These are phyloP conservation scores for Aegilops bicornis DNA, from an alignment of 176 grass and related monocot species.

Conservation along the genomic window DNA sequence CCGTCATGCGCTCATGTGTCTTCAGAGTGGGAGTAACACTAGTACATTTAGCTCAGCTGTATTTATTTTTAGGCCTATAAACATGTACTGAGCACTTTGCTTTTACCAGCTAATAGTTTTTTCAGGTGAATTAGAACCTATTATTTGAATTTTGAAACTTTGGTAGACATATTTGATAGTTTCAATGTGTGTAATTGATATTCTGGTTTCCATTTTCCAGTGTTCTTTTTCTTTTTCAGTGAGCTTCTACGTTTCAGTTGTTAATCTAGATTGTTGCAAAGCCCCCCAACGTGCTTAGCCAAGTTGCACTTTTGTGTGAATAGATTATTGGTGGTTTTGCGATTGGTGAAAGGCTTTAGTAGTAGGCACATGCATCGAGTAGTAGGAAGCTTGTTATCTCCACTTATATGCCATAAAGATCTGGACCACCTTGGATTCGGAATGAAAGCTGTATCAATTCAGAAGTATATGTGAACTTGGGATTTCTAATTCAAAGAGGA, in stretches of 20 bases:
- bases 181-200: neutral
- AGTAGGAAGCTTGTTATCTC: neutral
- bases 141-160: neutral
- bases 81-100: neutral
- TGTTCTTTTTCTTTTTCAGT: neutral
- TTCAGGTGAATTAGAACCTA: neutral
- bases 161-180: neutral
- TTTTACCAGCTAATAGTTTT: neutral
- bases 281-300: neutral
- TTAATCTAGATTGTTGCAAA: neutral
- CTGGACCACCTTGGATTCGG: neutral
- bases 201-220: neutral
- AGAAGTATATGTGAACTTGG: neutral
- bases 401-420: neutral
- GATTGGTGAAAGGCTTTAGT: neutral
- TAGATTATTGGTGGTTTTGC: neutral
- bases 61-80: neutral
- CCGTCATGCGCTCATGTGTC: neutral
- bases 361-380: neutral
- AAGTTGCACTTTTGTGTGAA: neutral
- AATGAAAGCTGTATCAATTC: neutral
- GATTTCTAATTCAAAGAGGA: neutral
- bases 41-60: neutral
- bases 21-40: neutral
- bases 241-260: neutral